Conservation (phyloP, 495 filamentous ascomycete genomes). For the Annulohypoxylon maeteangense region DNA sequence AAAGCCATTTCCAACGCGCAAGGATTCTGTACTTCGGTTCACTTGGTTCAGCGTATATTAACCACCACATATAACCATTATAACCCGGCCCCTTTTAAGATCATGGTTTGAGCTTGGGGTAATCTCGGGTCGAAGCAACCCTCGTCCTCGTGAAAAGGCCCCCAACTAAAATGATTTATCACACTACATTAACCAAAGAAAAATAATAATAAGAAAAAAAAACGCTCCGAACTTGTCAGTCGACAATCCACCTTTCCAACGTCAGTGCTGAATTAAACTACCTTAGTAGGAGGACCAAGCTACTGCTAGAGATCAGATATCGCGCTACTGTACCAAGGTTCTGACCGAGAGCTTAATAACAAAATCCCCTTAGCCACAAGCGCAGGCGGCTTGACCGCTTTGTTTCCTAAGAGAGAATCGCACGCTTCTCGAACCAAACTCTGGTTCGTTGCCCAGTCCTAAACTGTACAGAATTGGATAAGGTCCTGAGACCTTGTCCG, state of each 20-base stretch:
- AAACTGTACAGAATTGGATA: constrained; percentile 16
- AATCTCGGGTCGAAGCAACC: constrained; percentile 55
- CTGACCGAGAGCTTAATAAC: constrained; percentile 6
- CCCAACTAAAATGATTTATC: constrained; percentile 38
- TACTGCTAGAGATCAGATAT: constrained; percentile 13
- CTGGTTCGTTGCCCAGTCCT: constrained; percentile 33
- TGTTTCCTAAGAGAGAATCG: constrained; percentile 9
- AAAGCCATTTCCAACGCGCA: constrained; percentile 33
- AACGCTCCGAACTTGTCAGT: constrained; percentile 30
- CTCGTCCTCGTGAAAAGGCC: constrained; percentile 34
- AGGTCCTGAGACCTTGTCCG: constrained; percentile 21
- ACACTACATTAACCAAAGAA: background rate
- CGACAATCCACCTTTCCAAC: constrained; percentile 15
- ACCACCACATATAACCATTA: constrained; percentile 57
- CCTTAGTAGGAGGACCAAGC: background rate
- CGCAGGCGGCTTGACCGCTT: constrained; percentile 38
- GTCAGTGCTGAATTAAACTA: constrained; percentile 25
- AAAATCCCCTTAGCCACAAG: constrained; percentile 9
- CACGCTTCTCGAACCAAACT: constrained; percentile 39
- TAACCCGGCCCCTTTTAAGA: constrained; percentile 49
- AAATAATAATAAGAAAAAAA: background rate
- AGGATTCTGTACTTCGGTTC: constrained; percentile 45
- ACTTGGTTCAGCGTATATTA: constrained; percentile 51
- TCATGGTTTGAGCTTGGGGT: constrained; percentile 44
- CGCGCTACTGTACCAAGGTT: constrained; percentile 32